Conservation (phyloP, 768 basidiomycete genomes). For the Lyophyllum decastes region DNA sequence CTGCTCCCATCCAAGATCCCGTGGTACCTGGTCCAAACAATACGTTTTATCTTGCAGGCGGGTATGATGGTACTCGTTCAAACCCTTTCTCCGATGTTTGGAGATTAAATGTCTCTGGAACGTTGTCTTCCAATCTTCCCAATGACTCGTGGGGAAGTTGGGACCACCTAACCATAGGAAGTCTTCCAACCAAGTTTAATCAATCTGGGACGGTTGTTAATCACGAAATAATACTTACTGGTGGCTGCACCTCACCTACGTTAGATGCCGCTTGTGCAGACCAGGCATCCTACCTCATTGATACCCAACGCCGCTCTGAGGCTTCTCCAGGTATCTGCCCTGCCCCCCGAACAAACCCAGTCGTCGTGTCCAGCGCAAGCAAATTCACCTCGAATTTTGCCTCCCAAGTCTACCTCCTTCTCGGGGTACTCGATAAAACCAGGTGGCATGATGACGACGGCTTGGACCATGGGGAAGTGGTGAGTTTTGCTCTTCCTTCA, state of each 20-base stretch:
- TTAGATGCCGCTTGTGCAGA: constrained; percentile 55
- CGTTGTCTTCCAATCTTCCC: constrained; percentile 68
- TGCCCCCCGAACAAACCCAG: constrained; percentile 62
- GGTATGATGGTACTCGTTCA: constrained; percentile 47
- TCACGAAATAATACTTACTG: constrained; percentile 52
- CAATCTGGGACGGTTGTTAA: constrained; percentile 62
- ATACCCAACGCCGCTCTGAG: constrained; percentile 35
- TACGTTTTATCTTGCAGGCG: constrained; percentile 76
- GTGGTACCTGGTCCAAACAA: constrained; percentile 60
- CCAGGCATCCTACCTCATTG: constrained; percentile 58
- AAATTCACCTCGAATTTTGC: constrained; percentile 52
- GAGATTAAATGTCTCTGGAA: constrained; percentile 69
- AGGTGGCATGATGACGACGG: constrained; percentile 69
- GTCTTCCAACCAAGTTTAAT: constrained; percentile 41
- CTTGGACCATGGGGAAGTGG: constrained; percentile 71
- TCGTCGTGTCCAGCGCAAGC: constrained; percentile 64
- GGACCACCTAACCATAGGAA: constrained; percentile 46
- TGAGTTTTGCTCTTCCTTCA: constrained; percentile 29
- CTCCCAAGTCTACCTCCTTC: constrained; percentile 67
- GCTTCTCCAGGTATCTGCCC: constrained; percentile 55
- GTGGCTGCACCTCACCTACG: constrained; percentile 59
- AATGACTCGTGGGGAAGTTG: constrained; percentile 56
- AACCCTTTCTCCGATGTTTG: constrained; percentile 67
- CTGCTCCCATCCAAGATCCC: constrained; percentile 40
- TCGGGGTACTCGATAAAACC: constrained; percentile 66